phyloP scores from a whole-genome alignment of 2,329 filamentous ascomycete genomes.

The Pseudogymnoascus sp. region DNA sequence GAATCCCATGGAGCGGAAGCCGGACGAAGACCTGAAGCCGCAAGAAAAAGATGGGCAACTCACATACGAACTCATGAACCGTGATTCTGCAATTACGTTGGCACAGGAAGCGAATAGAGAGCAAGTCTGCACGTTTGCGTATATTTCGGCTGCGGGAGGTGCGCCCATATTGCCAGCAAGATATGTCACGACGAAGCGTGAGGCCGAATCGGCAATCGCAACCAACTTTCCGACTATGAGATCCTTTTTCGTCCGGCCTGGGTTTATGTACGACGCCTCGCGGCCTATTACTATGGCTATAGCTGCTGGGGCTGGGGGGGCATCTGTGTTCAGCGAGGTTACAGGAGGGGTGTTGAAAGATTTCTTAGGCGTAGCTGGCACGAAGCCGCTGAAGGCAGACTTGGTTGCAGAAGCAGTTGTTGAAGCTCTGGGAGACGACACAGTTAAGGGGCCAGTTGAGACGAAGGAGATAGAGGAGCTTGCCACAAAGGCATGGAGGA shows the following conservation, averaged over 20 bases:
- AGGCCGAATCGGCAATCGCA: constrained; percentile 73
- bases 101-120: constrained; percentile 66
- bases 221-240: constrained; percentile 67
- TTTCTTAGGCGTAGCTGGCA: constrained; percentile 73
- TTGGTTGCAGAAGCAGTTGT: constrained; percentile 82
- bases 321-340: constrained; percentile 67
- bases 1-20: constrained; percentile 60
- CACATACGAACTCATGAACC: constrained; percentile 96
- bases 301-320: constrained; percentile 67
- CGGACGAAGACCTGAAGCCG: constrained; percentile 54
- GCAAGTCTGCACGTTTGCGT: constrained; percentile 65
- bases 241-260: constrained; percentile 72
- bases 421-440: constrained; percentile 71
- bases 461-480: constrained; percentile 72
- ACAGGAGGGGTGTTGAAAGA: constrained; percentile 68
- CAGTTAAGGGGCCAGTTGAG: constrained; percentile 67
- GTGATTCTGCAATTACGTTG: constrained; percentile 76
- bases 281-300: constrained; percentile 77
- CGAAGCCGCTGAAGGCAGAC: constrained; percentile 83
- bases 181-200: constrained; percentile 87
- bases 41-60: constrained; percentile 66
- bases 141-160: constrained; percentile 80
- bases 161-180: constrained; percentile 75
- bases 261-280: constrained; percentile 82
- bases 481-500: constrained; percentile 78